Evolutionary conservation across 2,329 filamentous ascomycete species (phyloP), one percentile per base, ranked within the genome.

Genomic region (Venturia oleaginea): DNA sequence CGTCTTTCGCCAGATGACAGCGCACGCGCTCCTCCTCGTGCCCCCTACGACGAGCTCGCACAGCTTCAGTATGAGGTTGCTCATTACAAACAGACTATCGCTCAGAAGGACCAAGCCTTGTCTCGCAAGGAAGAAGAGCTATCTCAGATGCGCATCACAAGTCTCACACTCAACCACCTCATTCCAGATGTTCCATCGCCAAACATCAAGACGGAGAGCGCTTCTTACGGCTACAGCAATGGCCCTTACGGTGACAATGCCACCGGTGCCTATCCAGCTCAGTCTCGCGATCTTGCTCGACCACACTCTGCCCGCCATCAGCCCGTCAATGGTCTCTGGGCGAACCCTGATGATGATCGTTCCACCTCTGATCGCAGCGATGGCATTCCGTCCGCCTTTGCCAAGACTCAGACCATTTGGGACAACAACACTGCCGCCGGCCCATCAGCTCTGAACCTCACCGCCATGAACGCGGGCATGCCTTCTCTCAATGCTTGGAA

Each of bases 121-220:
- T 83, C 82, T 57, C 86, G 84, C 65, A 85, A 92, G 72, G 87
- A 89, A 65, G 83, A 89, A 63, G 87, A 91, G 76, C 80, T 91
- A 66, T 81, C 85, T 46, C 84, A 89, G 67, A 85, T 81, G 30
- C 85, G 85, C 37, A 81, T 85, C 64, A 78, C 79, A 40, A 85
- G 84, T 69, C 78, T 83, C 63, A 87, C 84, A 13, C 76, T 83
- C 64, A 83, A 85, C 19, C 51, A 57, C 24, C 51, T 57, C 30
- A 57, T 57, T n/a, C 27, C 51, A 32, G 51, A 57, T 57, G 51
- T 57, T 4, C 51, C 51, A 32, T 57, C 51, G 30, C 51, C 51
- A 57, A 32, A 32, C 51, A 57, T 57, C 59, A 82, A 84, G 68
- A 75, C 73, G 10, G 77, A 83, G 63, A 79, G 81, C n/a, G 76